Evolutionary conservation across 202 grass and related monocot species (phyloP), one percentile per base, ranked within the genome.

Genomic region (Setaria viridis): DNA sequence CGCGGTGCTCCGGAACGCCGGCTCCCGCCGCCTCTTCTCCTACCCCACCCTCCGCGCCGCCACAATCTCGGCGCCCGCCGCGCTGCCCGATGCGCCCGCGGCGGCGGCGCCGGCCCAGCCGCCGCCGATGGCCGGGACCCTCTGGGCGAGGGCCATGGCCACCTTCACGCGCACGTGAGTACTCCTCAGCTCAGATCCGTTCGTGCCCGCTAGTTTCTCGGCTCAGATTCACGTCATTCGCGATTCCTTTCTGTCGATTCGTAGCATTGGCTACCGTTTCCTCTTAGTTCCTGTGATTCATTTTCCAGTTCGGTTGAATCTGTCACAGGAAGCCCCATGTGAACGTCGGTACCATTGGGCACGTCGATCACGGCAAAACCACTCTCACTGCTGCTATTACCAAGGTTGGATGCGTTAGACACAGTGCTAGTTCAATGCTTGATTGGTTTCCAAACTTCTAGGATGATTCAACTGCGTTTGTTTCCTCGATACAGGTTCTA

Each of bases 281-380:
- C 58, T 13, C 4, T 0, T 14, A 9, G 25, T 16, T 55, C 72
- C 37, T 39, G 34, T 16, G 64, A 57, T 79, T 63, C 14, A 62
- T 5, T 51, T 49, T 30, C 0, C 55, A 68, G 29, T 72, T 4
- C 13, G 67, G 37, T 0, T 66, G 11, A 83, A 72, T 77, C 57
- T 83, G 7, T 81, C 35, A n/a, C 88, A 99, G 97, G 89, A 99
- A 99, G 82, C 97, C 97, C 50, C 97, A 99, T 62, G 97, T 99
- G 19, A 99, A 99, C 84, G 97, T 99, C 41, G 97, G 97, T 32
- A 99, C 97, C 64, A 99, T 99, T 67, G 97, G 97, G 10, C 97
- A 99, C 72, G 97, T 99, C 17, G 97, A 99, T 88, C 97, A 99
- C 71, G 97, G 97, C 17, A 99, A 99, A 62, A 99, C 97, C 67